phyloP scores from a whole-genome alignment of 768 basidiomycete genomes.

The Suillus clintonianus region DNA sequence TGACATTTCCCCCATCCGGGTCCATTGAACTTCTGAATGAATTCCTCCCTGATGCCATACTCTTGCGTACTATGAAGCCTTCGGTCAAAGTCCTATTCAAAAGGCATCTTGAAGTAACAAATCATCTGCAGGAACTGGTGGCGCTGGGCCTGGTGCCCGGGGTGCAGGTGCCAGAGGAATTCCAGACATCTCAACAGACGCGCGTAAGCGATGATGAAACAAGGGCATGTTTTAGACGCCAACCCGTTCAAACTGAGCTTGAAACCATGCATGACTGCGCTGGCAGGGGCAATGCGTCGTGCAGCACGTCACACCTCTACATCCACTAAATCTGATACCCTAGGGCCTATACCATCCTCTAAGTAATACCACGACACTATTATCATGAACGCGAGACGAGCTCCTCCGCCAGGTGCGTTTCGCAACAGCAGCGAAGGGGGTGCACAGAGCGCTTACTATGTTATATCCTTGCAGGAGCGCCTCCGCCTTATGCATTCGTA shows the following conservation, averaged over 20 bases:
- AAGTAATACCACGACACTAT: background rate
- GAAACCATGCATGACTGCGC: background rate
- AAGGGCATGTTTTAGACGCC: background rate
- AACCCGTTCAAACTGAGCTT: background rate
- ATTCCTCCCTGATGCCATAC: background rate
- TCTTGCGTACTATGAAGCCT: background rate
- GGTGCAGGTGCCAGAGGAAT: background rate
- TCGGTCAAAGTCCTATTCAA: background rate
- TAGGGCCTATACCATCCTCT: background rate
- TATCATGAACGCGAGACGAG: constrained; percentile 19
- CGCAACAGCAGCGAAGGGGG: background rate
- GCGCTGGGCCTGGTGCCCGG: background rate
- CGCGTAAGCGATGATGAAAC: background rate
- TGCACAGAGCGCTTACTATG: background rate
- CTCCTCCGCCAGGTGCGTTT: constrained; percentile 15
- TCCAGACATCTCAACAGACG: background rate
- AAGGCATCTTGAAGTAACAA: background rate
- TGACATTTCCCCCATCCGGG: too few relatives aligned
- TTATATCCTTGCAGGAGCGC: constrained; percentile 38
- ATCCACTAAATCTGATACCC: background rate
- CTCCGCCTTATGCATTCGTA: constrained; percentile 63
- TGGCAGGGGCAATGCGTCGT: background rate
- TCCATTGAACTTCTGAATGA: background rate
- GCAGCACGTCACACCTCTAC: background rate
- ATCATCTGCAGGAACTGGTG: background rate